Evolutionary conservation across 768 basidiomycete genomes (phyloP).

Genomic region (Mycena metata): DNA sequence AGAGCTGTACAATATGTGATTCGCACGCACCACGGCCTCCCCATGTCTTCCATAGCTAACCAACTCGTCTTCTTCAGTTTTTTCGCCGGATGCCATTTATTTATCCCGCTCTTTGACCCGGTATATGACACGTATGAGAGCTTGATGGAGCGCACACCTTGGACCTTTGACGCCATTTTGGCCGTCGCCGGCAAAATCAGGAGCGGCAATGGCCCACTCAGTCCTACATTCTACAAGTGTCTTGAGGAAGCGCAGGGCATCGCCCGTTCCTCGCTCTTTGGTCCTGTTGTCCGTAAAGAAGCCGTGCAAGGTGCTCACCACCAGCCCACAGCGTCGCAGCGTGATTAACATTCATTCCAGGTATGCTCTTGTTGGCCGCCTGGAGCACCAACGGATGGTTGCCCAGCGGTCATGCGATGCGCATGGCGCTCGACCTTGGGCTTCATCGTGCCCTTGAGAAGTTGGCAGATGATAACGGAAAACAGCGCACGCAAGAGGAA

Average conservation of each 20-base stretch:
- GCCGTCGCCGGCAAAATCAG: constrained; percentile 94
- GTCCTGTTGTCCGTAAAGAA: constrained; percentile 94
- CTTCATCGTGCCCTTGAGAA: constrained; percentile 94
- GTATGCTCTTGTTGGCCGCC: constrained; percentile 91
- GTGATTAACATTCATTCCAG: constrained; percentile 52
- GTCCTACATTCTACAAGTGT: constrained; percentile 89
- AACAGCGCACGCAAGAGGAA: constrained; percentile 80
- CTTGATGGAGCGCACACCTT: constrained; percentile 92
- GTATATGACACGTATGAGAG: constrained; percentile 94
- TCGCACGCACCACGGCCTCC: constrained; percentile 45
- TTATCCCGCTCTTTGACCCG: constrained; percentile 96
- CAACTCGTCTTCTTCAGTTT: constrained; percentile 69
- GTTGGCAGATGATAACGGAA: constrained; percentile 81
- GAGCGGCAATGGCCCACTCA: constrained; percentile 88
- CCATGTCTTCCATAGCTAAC: constrained; percentile 52
- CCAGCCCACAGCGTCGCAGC: constrained; percentile 16
- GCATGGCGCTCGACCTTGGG: constrained; percentile 95
- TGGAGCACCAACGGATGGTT: constrained; percentile 97
- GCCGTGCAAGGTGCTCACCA: constrained; percentile 83
- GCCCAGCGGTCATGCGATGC: constrained; percentile 94
- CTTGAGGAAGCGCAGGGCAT: constrained; percentile 97
- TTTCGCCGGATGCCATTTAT: constrained; percentile 96
- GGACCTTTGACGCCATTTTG: constrained; percentile 95
- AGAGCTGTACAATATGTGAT: constrained; percentile 92
- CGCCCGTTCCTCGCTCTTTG: constrained; percentile 92